Conservation (phyloP, 2,329 filamentous ascomycete species). For the Atkinsonella hypoxylon region DNA sequence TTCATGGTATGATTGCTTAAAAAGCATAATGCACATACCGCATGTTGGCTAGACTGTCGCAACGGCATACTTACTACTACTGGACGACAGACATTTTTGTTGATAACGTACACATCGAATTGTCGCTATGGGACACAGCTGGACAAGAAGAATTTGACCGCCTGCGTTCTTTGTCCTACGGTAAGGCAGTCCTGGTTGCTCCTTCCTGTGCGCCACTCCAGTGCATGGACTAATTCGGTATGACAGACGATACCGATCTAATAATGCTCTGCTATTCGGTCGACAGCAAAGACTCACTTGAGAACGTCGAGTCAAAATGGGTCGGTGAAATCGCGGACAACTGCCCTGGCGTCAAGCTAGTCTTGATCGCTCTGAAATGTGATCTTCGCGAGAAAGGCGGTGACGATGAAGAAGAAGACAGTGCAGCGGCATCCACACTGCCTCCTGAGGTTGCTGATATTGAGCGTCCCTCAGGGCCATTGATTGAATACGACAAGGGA, state of each 20-base stretch:
- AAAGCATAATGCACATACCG: neutral
- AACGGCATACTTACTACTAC: conserved; percentile 1
- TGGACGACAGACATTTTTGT: conserved; percentile 75
- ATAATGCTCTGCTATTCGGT: conserved; percentile 99
- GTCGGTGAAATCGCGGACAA: conserved; percentile 96
- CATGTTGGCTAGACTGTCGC: neutral
- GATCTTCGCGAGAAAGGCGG: conserved; percentile 71
- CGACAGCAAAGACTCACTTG: conserved; percentile 89
- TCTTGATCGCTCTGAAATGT: conserved; percentile 92
- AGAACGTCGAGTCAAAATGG: conserved; percentile 99
- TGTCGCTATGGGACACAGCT: conserved; percentile 96
- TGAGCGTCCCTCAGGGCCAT: conserved; percentile 48
- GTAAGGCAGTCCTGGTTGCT: conserved; percentile 25
- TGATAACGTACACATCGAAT: conserved; percentile 90
- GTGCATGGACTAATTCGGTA: conserved; percentile 6
- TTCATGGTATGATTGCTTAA: conserved; percentile 59
- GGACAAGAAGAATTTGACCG: conserved; percentile 99
- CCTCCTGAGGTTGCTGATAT: conserved; percentile 14
- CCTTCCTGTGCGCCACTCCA: neutral
- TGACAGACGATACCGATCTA: conserved; percentile 71
- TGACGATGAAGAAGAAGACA: conserved; percentile 61
- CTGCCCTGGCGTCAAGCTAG: conserved; percentile 87
- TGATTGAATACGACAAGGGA: conserved; percentile 85
- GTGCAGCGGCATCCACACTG: conserved; percentile 23
- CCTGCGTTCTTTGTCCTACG: conserved; percentile 88